Evolutionary conservation across 2,329 filamentous ascomycete genomes (phyloP).

Genomic region (Claviceps cyperi): DNA sequence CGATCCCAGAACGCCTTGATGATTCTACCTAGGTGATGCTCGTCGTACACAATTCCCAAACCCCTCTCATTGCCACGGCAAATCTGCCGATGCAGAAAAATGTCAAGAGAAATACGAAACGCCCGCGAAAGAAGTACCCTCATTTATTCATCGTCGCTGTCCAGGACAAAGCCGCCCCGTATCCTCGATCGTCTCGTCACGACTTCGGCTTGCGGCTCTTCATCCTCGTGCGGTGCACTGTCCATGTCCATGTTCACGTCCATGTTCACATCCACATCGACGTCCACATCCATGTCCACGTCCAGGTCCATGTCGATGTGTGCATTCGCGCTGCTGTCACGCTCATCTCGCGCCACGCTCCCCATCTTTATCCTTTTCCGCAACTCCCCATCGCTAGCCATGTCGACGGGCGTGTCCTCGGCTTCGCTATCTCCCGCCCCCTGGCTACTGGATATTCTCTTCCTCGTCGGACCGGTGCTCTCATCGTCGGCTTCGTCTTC

Average conservation of each 20-base stretch:
- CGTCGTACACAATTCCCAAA: too few species aligned
- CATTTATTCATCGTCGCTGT: slow-evolving; percentile 38
- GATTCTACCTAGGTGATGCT: too few species aligned
- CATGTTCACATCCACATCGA: slow-evolving; percentile 15
- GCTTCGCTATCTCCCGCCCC: slow-evolving; percentile 10
- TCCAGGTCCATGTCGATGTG: slow-evolving; percentile 12
- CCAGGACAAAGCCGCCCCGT: slow-evolving; percentile 40
- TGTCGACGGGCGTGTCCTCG: slow-evolving; percentile 17
- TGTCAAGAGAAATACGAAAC: background rate
- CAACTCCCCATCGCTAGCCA: slow-evolving; percentile 18
- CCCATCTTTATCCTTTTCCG: slow-evolving; percentile 23
- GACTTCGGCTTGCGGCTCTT: slow-evolving; percentile 13
- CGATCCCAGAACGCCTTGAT: too few species aligned
- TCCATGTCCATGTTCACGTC: slow-evolving; percentile 16
- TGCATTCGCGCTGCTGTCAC: slow-evolving; percentile 10
- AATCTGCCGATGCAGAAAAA: too few species aligned
- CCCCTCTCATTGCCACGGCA: too few species aligned
- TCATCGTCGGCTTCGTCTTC: slow-evolving; percentile 15
- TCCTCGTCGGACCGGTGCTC: slow-evolving; percentile 10
- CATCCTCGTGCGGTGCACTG: background rate
- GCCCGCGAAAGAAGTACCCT: background rate
- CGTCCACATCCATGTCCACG: slow-evolving; percentile 10
- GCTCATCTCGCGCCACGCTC: slow-evolving; percentile 11
- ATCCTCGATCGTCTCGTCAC: slow-evolving; percentile 27
- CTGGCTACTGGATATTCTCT: slow-evolving; percentile 3